Base-by-base conservation (phyloP, 2,329 filamentous ascomycete genomes). In the Diaporthe citri region DNA sequence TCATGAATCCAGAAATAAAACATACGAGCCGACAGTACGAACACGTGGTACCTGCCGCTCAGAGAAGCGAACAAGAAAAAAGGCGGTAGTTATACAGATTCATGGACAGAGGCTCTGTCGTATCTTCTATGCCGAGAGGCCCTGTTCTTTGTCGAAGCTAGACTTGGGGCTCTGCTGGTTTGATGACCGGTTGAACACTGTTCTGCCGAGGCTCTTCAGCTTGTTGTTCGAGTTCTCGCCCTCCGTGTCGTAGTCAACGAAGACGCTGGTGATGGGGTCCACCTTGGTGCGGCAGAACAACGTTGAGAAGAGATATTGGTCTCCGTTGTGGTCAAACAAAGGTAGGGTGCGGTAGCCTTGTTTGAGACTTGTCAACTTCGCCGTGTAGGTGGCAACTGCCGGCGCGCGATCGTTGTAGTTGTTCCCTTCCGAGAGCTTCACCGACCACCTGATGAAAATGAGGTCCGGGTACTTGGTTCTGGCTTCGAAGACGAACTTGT, bases 401-500 rank as follows among this genome's bases (percentile, higher is more conserved):
- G 89, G 84, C 83, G 90, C 83, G 80, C 88, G 84, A 77, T 92
- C 92, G 75, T 90, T 94, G 78, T 91, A 90, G 78, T 87, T 93
- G 56, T 94, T 94, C 81, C 96, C 94, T 75, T 91, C 88, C 1
- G 95, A 96, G 78, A 97, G 94, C 89, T 94, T 96, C 73, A 98
- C 95, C 34, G 93, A 96, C 91, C 95, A 98, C 60, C 95, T 94
- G 71, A 99, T 92, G 83, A 98, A 98, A 74, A 98, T 93, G 41
- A 99, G 88, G 79, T 97, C 95, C 0, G 96, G 96, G 81, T 96
- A 96, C 81, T 97, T 97, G n/a, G 97, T 98, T 64, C 95, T 95
- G 34, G 98, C 88, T 73, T 92, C 93, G 83, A 98, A 93, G 76
- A 91, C 91, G 84, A 96, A 94, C 74, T 90, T 90, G 79, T 95